Conservation (phyloP, 139 green algal genomes). For the Pleodorina starrii region DNA sequence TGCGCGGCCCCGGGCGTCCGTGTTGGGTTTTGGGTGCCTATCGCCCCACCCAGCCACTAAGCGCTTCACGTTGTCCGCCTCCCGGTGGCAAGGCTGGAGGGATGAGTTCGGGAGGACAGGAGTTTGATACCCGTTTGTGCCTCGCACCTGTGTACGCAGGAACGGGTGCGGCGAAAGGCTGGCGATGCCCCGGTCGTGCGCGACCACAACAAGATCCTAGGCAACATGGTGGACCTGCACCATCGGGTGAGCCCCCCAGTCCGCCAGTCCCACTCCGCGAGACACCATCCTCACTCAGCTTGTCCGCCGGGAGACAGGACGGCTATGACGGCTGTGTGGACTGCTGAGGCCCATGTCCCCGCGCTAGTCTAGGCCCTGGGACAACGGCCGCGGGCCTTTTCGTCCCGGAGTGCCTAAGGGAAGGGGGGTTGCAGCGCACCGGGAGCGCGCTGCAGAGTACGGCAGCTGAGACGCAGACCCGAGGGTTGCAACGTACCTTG, state of each 20-base stretch:
- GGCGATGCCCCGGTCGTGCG: background rate
- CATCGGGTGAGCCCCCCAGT: background rate
- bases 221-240: background rate
- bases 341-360: background rate
- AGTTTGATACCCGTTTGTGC: background rate
- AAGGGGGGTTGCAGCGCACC: no score
- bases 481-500: no score
- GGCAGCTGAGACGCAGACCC: no score
- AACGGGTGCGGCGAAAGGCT: background rate
- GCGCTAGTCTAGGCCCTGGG: background rate
- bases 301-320: background rate
- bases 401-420: no score
- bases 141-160: background rate
- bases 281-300: background rate
- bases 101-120: background rate
- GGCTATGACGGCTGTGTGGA: background rate
- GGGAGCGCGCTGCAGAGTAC: no score
- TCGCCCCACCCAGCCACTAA: background rate
- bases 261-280: background rate
- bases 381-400: background rate
- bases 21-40: background rate
- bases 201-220: constrained; percentile 10
- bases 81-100: background rate
- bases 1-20: no score
- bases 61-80: background rate